These are phyloP conservation scores for Gynochthodes officinalis DNA, from an alignment of 257 asterid species.

Conservation along the genomic window DNA sequence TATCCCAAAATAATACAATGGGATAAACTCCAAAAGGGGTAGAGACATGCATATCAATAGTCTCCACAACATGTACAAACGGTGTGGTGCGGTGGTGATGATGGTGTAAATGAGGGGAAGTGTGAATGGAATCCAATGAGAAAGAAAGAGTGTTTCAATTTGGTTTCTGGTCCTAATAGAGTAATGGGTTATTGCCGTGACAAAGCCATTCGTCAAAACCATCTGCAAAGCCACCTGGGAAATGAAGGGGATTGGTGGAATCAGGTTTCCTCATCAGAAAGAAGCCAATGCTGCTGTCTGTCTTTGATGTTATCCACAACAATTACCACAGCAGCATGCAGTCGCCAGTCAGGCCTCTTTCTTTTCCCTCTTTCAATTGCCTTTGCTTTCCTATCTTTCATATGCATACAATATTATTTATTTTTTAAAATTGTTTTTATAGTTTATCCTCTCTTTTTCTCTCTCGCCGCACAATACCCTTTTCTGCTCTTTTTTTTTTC, in stretches of 20 bases:
- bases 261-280: conserved; percentile 30
- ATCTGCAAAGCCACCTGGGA: conserved; percentile 10
- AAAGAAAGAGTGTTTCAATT: background rate
- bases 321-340: conserved; percentile 5
- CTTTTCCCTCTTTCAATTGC: background rate
- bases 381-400: conserved; percentile 11
- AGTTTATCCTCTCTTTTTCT: background rate
- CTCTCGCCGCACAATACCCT: background rate
- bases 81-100: background rate
- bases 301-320: conserved; percentile 31
- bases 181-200: conserved; percentile 13
- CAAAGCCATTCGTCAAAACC: conserved; percentile 21
- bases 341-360: conserved; percentile 14
- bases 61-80: background rate
- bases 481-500: background rate
- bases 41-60: background rate
- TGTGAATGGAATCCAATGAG: conserved; percentile 30
- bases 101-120: too few species aligned
- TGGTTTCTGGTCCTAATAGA: background rate
- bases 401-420: background rate
- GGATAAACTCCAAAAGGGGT: background rate
- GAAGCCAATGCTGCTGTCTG: conserved; percentile 27
- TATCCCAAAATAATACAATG: background rate
- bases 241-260: conserved; percentile 33
- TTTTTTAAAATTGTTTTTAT: background rate